These are phyloP conservation scores for Monilinia fructicola DNA, from an alignment of 2,329 filamentous ascomycete species.

Conservation along the genomic window DNA sequence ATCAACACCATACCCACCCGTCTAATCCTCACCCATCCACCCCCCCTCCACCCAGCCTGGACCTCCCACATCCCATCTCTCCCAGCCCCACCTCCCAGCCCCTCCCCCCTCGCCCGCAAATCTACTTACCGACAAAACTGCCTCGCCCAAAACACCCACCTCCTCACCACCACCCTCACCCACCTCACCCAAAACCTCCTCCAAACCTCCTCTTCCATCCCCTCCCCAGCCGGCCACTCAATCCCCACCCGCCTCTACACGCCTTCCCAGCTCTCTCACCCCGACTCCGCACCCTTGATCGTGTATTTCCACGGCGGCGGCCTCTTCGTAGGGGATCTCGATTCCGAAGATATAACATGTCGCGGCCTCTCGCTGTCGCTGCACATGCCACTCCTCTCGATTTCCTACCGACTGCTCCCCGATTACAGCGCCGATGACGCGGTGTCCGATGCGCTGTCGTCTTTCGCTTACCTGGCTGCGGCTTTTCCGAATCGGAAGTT, in stretches of 20 bases:
- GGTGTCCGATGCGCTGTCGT: conserved; percentile 46
- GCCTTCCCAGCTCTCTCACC: not conserved
- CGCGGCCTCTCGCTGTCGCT: conserved; percentile 44
- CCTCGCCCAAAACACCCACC: conserved; percentile 42
- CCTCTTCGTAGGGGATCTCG: conserved; percentile 49
- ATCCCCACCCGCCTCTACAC: conserved; percentile 20
- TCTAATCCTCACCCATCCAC: conserved; percentile 6
- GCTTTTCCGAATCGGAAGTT: conserved; percentile 20
- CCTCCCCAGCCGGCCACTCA: not conserved
- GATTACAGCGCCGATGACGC: conserved; percentile 44
- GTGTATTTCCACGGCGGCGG: conserved; percentile 53
- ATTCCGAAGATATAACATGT: conserved; percentile 51
- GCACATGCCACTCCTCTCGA: conserved; percentile 44
- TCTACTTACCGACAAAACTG: conserved; percentile 46
- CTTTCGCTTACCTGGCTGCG: conserved; percentile 39
- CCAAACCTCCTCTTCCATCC: conserved; percentile 18
- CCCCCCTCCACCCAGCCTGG: conserved; percentile 15
- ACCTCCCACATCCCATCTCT: conserved; percentile 16
- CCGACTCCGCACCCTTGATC: conserved; percentile 32
- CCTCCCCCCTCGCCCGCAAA: conserved; percentile 16
- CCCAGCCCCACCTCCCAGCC: not conserved
- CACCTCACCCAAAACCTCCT: conserved; percentile 43
- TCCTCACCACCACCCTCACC: conserved; percentile 44
- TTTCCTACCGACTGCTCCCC: conserved; percentile 50
- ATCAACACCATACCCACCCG: not conserved